Evolutionary conservation across 2,329 filamentous ascomycete genomes (phyloP).

Genomic region (Bipolaris cookei): DNA sequence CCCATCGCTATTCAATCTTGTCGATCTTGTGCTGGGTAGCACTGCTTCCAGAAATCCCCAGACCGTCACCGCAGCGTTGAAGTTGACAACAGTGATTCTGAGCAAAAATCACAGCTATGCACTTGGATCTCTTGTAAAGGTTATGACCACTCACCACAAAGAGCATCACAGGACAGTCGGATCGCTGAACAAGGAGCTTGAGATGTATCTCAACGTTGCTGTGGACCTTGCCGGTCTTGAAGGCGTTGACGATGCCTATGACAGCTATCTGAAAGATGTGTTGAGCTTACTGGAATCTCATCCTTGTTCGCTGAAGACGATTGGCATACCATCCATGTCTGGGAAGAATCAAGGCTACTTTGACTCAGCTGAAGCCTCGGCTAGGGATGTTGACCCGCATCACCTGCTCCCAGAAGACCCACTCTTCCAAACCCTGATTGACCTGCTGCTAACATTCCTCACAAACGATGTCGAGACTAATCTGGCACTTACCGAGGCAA

Average conservation of each 20-base stretch:
- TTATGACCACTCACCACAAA: slow-evolving; percentile 63
- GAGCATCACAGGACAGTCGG: slow-evolving; percentile 70
- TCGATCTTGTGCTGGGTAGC: slow-evolving; percentile 87
- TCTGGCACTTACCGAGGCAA: slow-evolving; percentile 80
- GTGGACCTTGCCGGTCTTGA: slow-evolving; percentile 71
- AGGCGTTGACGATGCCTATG: slow-evolving; percentile 75
- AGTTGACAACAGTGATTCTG: slow-evolving; percentile 83
- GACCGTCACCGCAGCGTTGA: slow-evolving; percentile 87
- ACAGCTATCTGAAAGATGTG: slow-evolving; percentile 73
- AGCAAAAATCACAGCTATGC: slow-evolving; percentile 89
- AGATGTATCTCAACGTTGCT: slow-evolving; percentile 72
- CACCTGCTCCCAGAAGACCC: slow-evolving; percentile 66
- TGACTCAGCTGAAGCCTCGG: slow-evolving; percentile 51
- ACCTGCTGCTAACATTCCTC: slow-evolving; percentile 78
- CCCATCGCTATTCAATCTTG: slow-evolving; percentile 88
- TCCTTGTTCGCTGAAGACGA: slow-evolving; percentile 72
- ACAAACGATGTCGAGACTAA: slow-evolving; percentile 92
- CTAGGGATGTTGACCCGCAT: slow-evolving; percentile 68
- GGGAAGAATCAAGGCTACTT: slow-evolving; percentile 61
- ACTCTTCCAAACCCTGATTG: slow-evolving; percentile 59
- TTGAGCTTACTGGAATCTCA: slow-evolving; percentile 73
- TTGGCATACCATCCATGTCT: slow-evolving; percentile 67
- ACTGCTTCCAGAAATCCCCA: slow-evolving; percentile 83
- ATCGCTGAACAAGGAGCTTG: slow-evolving; percentile 75
- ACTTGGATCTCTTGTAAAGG: slow-evolving; percentile 75